Evolutionary conservation across 345 rosid species (phyloP).

Genomic region (Boechera retrofracta): DNA sequence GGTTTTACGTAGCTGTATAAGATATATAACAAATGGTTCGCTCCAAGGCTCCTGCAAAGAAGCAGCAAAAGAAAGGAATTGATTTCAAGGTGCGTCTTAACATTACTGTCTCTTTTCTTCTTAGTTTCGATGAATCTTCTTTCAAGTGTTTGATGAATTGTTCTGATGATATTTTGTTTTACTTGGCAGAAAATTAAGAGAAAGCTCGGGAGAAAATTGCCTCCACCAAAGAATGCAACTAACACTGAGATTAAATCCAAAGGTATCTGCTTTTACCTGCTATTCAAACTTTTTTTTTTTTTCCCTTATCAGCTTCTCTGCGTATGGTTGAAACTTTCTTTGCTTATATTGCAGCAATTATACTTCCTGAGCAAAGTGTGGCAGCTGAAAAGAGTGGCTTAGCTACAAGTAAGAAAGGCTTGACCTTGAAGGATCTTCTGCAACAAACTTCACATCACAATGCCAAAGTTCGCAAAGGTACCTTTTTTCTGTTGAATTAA

Average conservation of each 20-base stretch:
- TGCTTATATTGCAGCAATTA: constrained; percentile 61
- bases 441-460: constrained; percentile 83
- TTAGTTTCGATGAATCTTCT: not conserved
- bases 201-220: constrained; percentile 85
- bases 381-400: constrained; percentile 76
- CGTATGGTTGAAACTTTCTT: not conserved
- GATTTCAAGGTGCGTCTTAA: constrained; percentile 67
- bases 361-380: constrained; percentile 92
- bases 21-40: constrained; percentile 54
- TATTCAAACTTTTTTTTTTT: not conserved
- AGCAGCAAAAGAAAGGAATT: constrained; percentile 79
- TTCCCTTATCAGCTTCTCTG: constrained; percentile 4
- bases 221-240: constrained; percentile 87
- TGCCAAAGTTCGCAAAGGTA: constrained; percentile 84
- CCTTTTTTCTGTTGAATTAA: not conserved
- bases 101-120: not conserved
- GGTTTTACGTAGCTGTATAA: not conserved
- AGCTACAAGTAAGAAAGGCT: constrained; percentile 89
- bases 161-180: not conserved
- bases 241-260: constrained; percentile 85
- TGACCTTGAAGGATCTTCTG: constrained; percentile 84
- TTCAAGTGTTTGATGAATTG: not conserved
- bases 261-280: constrained; percentile 54
- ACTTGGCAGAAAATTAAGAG: constrained; percentile 81
- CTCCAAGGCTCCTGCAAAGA: constrained; percentile 68